phyloP scores from a whole-genome alignment of 2,329 filamentous ascomycete genomes.

The Talaromyces sp. region DNA sequence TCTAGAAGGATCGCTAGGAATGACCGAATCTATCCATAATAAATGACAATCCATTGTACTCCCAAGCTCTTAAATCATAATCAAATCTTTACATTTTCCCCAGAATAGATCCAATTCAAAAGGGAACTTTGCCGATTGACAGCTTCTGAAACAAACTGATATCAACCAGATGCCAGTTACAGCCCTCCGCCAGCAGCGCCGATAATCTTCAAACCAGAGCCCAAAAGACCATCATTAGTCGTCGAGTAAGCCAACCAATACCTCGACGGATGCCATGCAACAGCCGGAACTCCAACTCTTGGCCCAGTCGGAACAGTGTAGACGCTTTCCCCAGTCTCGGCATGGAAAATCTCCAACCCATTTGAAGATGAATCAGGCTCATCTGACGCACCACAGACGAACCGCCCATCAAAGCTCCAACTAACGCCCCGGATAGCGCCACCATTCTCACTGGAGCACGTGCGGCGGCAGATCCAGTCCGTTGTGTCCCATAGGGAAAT shows the following conservation, averaged over 20 bases:
- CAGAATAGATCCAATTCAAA: no score
- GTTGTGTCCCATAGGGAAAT: constrained; percentile 56
- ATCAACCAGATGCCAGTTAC: constrained; percentile 17
- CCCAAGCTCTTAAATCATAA: no score
- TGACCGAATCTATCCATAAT: neutral
- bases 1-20: neutral
- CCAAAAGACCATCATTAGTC: constrained; percentile 45
- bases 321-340: constrained; percentile 53
- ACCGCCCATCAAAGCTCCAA: constrained; percentile 55
- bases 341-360: constrained; percentile 54
- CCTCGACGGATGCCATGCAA: constrained; percentile 54
- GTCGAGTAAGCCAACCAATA: constrained; percentile 55
- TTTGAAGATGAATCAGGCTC: constrained; percentile 47
- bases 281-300: constrained; percentile 47
- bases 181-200: constrained; percentile 48
- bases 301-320: constrained; percentile 46
- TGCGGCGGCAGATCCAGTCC: constrained; percentile 54
- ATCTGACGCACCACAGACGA: constrained; percentile 52
- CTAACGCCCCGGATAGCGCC: constrained; percentile 52
- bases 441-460: constrained; percentile 47
- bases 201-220: constrained; percentile 50
- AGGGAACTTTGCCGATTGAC: no score
- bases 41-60: no score
- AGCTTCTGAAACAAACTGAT: neutral
- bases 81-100: no score